Evolutionary conservation across 2,329 filamentous ascomycete species (phyloP).

Genomic region (Exophiala alcalophila): DNA sequence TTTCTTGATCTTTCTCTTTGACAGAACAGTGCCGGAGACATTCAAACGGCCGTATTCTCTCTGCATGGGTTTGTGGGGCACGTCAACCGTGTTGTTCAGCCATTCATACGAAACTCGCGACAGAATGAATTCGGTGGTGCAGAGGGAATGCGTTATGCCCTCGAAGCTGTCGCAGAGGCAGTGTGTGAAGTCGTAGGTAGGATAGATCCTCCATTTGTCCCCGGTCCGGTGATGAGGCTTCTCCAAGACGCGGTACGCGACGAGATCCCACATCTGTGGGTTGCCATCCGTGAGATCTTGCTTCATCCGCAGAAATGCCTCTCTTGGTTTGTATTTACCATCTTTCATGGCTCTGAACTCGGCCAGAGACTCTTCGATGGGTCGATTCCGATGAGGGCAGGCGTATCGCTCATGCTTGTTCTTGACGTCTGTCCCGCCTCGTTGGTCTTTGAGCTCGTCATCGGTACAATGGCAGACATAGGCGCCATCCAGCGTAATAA

Average conservation of each 20-base stretch:
- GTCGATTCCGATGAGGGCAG: conserved; percentile 74
- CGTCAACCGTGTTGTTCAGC: conserved; percentile 75
- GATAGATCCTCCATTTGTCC: conserved; percentile 85
- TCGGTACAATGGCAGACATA: conserved; percentile 84
- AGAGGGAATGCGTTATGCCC: conserved; percentile 84
- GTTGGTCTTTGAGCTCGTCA: conserved; percentile 77
- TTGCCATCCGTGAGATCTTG: conserved; percentile 78
- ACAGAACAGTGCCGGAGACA: conserved; percentile 79
- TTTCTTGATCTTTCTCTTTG: conserved; percentile 78
- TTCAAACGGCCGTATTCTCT: conserved; percentile 76
- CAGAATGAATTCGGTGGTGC: conserved; percentile 87
- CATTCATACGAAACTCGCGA: conserved; percentile 87
- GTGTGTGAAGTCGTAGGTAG: conserved; percentile 90
- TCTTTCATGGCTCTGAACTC: conserved; percentile 90
- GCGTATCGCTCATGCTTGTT: conserved; percentile 68
- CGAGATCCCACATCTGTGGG: conserved; percentile 94
- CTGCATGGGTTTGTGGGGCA: conserved; percentile 85
- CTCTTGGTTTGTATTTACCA: conserved; percentile 80
- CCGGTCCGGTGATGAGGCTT: conserved; percentile 74
- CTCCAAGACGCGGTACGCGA: conserved; percentile 81
- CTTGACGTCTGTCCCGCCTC: conserved; percentile 67
- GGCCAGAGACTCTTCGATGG: conserved; percentile 69
- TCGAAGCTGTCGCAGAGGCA: conserved; percentile 92
- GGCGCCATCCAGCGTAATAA: conserved; percentile 67
- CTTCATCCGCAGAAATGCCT: conserved; percentile 90